phyloP scores from a whole-genome alignment of 768 basidiomycete species.

The Kwoniella heveanensis region DNA sequence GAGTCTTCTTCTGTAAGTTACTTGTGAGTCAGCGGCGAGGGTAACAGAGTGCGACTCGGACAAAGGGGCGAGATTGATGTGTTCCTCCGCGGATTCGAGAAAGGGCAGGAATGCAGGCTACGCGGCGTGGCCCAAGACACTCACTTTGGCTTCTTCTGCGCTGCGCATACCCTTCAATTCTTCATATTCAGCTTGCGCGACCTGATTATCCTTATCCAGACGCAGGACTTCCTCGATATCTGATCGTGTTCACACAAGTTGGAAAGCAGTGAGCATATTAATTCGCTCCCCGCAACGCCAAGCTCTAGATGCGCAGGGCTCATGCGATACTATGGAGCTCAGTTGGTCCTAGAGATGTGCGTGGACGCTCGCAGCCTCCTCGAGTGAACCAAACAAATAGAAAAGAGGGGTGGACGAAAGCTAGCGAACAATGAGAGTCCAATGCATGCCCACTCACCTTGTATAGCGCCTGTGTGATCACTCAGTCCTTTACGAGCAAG shows the following conservation, averaged over 20 bases:
- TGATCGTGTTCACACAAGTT: constrained; percentile 46
- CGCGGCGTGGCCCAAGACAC: neutral
- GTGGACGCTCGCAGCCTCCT: no score
- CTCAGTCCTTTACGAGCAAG: constrained; percentile 69
- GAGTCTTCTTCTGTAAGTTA: constrained; percentile 8
- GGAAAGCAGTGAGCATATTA: no score
- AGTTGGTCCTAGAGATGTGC: no score
- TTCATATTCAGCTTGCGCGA: constrained; percentile 67
- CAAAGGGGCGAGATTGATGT: neutral
- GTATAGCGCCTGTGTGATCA: constrained; percentile 64
- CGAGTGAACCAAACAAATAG: no score
- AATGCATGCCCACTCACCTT: constrained; percentile 67
- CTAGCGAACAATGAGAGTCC: no score
- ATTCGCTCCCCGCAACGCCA: no score
- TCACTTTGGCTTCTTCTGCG: constrained; percentile 33
- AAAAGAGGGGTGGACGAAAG: no score
- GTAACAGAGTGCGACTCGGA: no score
- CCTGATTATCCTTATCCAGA: constrained; percentile 67
- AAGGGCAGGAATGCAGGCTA: neutral
- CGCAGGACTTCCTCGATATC: constrained; percentile 66
- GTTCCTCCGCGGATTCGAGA: neutral
- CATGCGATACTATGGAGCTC: no score
- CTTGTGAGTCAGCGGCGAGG: no score
- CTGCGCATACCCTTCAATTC: constrained; percentile 56
- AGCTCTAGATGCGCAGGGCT: no score